phyloP scores from a whole-genome alignment of 1,284 basidiomycete species.

The Trichosporon asahii region DNA sequence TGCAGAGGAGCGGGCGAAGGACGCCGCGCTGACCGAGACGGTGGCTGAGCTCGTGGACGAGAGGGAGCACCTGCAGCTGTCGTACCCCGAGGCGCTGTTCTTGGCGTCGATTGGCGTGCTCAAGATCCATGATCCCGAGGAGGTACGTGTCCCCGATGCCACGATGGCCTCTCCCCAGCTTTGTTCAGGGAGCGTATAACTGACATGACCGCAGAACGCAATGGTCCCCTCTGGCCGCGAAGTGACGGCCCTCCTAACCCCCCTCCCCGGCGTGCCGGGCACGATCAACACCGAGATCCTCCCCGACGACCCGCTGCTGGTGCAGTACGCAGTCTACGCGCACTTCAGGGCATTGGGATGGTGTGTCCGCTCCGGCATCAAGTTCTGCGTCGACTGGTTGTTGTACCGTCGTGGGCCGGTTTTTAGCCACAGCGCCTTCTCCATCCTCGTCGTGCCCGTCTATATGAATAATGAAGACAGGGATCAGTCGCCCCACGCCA shows the following conservation, averaged over 20 bases:
- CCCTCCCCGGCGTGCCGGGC: conserved; percentile 35
- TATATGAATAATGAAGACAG: conserved; percentile 79
- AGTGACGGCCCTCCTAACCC: conserved; percentile 21
- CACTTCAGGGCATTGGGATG: conserved; percentile 97
- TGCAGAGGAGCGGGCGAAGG: conserved; percentile 53
- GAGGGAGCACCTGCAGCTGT: conserved; percentile 88
- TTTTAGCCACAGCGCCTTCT: conserved; percentile 95
- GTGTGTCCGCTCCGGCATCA: conserved; percentile 93
- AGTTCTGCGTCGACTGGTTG: conserved; percentile 94
- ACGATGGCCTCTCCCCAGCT: too few relatives aligned
- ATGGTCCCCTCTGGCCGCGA: not conserved
- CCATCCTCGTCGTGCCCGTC: conserved; percentile 79
- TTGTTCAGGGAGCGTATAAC: too few relatives aligned
- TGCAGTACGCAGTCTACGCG: conserved; percentile 88
- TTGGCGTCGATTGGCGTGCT: conserved; percentile 77
- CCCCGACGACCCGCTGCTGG: conserved; percentile 84
- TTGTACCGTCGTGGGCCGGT: conserved; percentile 93
- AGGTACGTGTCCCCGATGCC: conserved; percentile 59
- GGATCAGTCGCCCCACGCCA: conserved; percentile 58
- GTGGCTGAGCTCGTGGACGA: conserved; percentile 57
- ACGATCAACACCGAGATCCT: conserved; percentile 26
- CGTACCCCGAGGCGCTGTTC: conserved; percentile 89
- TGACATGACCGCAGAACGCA: conserved; percentile 8
- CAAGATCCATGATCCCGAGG: conserved; percentile 63
- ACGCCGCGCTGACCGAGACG: conserved; percentile 61